Evolutionary conservation across 2,329 filamentous ascomycete genomes (phyloP), one percentile per base, ranked within the genome.

Genomic region (Fusarium sp.): DNA sequence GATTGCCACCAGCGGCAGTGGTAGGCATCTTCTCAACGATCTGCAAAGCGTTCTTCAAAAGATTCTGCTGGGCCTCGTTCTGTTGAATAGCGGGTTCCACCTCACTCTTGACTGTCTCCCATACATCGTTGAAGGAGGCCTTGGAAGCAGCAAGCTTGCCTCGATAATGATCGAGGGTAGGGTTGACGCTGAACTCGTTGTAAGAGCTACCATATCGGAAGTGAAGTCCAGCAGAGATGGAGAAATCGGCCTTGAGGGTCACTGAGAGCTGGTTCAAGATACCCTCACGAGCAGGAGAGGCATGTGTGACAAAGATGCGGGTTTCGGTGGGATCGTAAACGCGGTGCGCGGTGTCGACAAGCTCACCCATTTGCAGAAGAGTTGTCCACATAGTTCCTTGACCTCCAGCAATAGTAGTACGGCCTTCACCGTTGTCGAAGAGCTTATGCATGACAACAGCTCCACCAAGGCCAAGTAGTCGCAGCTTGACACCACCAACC

Each of bases 341-440:
- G 74, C 96, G 93, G 80, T 98, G 97, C 20, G 96, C 96, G 6
- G 97, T 99, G 79, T 99, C 96, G 55, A 99, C 93, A 49, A 99
- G 86, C 82, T 99, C 96, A 54, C 96, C 96, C 92, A 99, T 99
- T 82, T 99, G 96, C 70, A 99, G 83, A 29, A 99, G 85, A 9
- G 96, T 99, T 10, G 96, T 99, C 96, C 96, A 99, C 96, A 99
- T 99, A 44, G 96, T 99, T 66, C 96, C 96, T 80, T 99, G 96
- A 21, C 96, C 96, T 78, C 96, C 96, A 23, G 96, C 96, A 80
- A 99, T 99, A 3, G 97, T 99, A 50, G 96, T 99, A 80, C 95
- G 91, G 64, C 96, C 96, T 78, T 99, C 96, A 56, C 96, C 96
- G 73, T 99, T 99, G 80, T 99, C 96, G 77, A 99, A 99, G 20